Evolutionary conservation across 805 yeast species (phyloP).

Genomic region (Komagataella mondaviorum): DNA sequence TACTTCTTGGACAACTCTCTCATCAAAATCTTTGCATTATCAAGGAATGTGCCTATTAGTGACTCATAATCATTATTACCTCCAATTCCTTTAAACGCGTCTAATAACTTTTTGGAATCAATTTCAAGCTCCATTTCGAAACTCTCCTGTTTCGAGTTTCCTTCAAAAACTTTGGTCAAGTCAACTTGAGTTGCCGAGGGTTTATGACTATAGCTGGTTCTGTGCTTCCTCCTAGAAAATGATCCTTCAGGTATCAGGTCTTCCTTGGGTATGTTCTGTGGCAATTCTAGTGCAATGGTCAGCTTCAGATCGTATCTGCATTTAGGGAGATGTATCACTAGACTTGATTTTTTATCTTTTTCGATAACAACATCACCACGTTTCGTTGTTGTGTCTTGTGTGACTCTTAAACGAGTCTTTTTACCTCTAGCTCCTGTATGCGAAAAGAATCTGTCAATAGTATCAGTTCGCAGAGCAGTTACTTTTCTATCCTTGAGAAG

Average conservation of each 20-base stretch:
- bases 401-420: constrained; percentile 51
- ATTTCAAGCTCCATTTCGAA: constrained; percentile 22
- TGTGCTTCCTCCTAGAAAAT: constrained; percentile 30
- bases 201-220: constrained; percentile 61
- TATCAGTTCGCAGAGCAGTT: constrained; percentile 45
- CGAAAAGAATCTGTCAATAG: constrained; percentile 49
- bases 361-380: constrained; percentile 56
- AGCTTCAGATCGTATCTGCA: constrained; percentile 66
- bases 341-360: constrained; percentile 61
- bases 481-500: constrained; percentile 41
- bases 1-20: constrained; percentile 14
- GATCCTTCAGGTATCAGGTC: constrained; percentile 34
- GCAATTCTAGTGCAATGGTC: constrained; percentile 67
- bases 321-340: constrained; percentile 63
- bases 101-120: constrained; percentile 16
- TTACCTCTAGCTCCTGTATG: constrained; percentile 50
- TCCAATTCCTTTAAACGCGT: constrained; percentile 15
- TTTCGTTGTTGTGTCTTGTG: constrained; percentile 56
- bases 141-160: constrained; percentile 9
- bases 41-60: constrained; percentile 29
- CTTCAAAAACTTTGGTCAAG: constrained; percentile 42
- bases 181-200: constrained; percentile 65
- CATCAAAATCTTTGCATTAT: constrained; percentile 24
- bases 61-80: constrained; percentile 28
- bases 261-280: constrained; percentile 40